Evolutionary conservation across 2,329 filamentous ascomycete genomes (phyloP), one percentile per base, ranked within the genome.

Genomic region (Xylaria arbuscula): DNA sequence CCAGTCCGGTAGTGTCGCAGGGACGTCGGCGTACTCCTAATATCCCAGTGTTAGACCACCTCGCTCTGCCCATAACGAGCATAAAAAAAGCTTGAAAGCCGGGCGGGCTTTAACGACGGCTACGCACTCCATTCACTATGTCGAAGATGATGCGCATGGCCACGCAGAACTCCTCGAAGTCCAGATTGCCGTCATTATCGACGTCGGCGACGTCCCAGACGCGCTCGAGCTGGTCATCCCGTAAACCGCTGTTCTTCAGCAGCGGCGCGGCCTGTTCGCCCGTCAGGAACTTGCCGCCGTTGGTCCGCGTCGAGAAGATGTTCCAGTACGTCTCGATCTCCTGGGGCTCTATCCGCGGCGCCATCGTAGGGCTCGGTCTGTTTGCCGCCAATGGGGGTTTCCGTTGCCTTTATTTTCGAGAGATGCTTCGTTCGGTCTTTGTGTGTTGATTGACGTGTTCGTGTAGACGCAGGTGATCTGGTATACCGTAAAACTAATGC

Each of bases 101-200:
- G 28, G 28, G 28, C 28, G 28, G 28, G 3, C 5, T 28, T 28
- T 28, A 8, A 22, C n/a, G n/a, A 47, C 4, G 24, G 7, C 47
- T 10, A 54, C 62, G 51, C 19, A 97, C 93, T 76, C 96, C 96
- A 78, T 99, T 99, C 75, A 99, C 90, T 73, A 98, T 84, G 80
- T 99, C 96, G 81, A 98, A 99, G 76, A 98, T 98, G 77, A 99
- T 85, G 77, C 96, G 89, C 96, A 99, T 99, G 47, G 94, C 96
- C 67, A 99, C 96, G 81, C 96, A 99, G 81, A 99, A 99, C 85
- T 99, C 96, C 83, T 99, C 96, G 84, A 99, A 99, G 82, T 99
- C 96, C 63, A 99, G 86, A 81, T 97, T 97, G 71, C 96, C 96
- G 83, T 99, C 96, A 75, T 94, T 94, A 82, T 99, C 96, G 70